These are phyloP conservation scores for Sugiyamaella novakii DNA, from an alignment of 1,139 yeast genomes.

Conservation along the genomic window DNA sequence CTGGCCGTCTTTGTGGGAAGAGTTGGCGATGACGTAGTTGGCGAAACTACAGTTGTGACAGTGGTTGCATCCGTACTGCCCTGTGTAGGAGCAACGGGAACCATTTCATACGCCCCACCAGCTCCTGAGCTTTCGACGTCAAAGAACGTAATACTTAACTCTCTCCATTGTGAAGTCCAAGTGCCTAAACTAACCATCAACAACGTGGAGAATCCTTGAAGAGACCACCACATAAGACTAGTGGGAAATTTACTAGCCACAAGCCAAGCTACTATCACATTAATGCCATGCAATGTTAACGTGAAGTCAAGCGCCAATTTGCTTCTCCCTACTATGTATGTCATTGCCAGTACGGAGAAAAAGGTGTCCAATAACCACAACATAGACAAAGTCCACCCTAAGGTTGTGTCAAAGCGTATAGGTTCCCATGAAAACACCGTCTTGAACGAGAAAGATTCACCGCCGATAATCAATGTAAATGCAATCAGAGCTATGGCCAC, in stretches of 20 bases:
- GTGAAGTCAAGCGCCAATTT: conserved; percentile 97
- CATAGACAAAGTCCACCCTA: conserved; percentile 71
- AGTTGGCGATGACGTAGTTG: background rate
- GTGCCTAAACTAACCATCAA: conserved; percentile 79
- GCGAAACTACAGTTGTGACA: background rate
- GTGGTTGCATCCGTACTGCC: background rate
- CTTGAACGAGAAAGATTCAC: conserved; percentile 51
- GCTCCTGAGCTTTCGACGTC: conserved; percentile 43
- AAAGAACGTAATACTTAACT: conserved; percentile 82
- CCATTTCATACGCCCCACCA: conserved; percentile 19
- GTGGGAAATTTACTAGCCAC: conserved; percentile 68
- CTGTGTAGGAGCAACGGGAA: background rate
- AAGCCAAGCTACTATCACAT: conserved; percentile 68
- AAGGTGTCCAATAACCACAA: conserved; percentile 80
- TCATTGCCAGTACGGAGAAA: conserved; percentile 68
- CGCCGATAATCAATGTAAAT: conserved; percentile 43
- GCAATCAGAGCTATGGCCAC: conserved; percentile 42
- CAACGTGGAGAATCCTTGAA: conserved; percentile 68
- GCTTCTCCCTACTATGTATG: conserved; percentile 86
- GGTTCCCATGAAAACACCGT: conserved; percentile 86
- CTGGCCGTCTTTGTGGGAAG: too few species aligned
- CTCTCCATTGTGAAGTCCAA: conserved; percentile 86
- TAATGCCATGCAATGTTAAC: conserved; percentile 79
- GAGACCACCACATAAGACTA: conserved; percentile 78
- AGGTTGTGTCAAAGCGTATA: conserved; percentile 71